A percentile compares a stretch with the other conserved stretches of the same genome.
phyloP scores from a whole-genome alignment of 306 rosid species.

The Pyrus pyrifolia region DNA sequence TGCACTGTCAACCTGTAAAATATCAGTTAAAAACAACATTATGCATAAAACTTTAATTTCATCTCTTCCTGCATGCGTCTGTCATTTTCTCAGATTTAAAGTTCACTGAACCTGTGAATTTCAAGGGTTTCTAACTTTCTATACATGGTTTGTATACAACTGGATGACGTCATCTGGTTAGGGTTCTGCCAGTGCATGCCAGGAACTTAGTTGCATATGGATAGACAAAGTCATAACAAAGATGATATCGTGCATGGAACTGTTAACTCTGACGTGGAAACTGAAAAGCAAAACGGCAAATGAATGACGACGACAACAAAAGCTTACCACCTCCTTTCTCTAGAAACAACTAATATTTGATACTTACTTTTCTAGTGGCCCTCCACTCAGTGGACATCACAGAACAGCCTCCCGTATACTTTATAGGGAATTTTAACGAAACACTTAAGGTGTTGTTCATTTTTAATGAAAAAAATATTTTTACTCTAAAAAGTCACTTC shows the following conservation, averaged over 20 bases:
- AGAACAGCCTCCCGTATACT: too few species aligned
- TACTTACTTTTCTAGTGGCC: not conserved
- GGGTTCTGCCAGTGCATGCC: not conserved
- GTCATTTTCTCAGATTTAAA: too few species aligned
- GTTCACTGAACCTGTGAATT: not conserved
- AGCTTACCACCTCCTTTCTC: not conserved
- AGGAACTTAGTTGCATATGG: not conserved
- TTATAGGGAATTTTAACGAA: not conserved
- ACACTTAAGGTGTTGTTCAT: rapidly evolving
- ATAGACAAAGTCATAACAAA: not conserved
- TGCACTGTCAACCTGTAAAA: slow-evolving; percentile 84
- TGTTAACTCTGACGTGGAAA: not conserved
- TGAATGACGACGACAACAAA: not conserved
- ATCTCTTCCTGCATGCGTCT: not conserved
- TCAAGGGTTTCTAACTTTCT: not conserved
- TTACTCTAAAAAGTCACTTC: too few species aligned
- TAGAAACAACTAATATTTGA: not conserved
- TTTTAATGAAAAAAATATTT: too few species aligned
- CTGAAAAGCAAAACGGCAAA: not conserved
- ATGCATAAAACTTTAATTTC: too few species aligned
- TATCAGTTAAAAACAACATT: not conserved
- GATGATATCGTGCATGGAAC: not conserved
- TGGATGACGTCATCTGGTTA: slow-evolving; percentile 23
- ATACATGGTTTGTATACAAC: not conserved
- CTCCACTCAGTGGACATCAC: slow-evolving; percentile 1